Conservation (phyloP, 768 basidiomycete genomes). For the Phylloporus scabripes region DNA sequence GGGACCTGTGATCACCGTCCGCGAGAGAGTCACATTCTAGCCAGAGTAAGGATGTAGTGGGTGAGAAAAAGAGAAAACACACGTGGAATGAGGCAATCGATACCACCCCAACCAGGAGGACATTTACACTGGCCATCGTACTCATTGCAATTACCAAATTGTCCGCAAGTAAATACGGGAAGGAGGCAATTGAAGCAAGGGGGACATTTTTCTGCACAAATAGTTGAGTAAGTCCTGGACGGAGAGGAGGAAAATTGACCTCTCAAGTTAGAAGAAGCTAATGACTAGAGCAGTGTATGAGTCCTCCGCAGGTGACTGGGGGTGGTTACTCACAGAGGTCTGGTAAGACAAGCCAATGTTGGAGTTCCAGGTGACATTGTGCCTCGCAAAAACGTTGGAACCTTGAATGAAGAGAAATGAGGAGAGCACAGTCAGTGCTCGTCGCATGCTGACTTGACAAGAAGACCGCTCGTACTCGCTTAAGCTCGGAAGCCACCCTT, state of each 20-base stretch:
- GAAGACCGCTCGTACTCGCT: background rate
- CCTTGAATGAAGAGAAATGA: slow-evolving; percentile 6
- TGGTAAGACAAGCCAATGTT: slow-evolving; percentile 19
- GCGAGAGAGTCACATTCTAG: slow-evolving; percentile 92
- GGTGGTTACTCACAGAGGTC: slow-evolving; percentile 19
- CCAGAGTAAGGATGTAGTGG: background rate
- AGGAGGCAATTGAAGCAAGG: slow-evolving; percentile 96
- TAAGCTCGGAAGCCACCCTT: background rate
- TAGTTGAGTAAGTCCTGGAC: background rate
- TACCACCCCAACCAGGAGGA: slow-evolving; percentile 95
- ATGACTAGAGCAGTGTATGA: slow-evolving; percentile 16
- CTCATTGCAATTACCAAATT: slow-evolving; percentile 84
- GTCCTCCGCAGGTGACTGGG: slow-evolving; percentile 2
- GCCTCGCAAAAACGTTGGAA: slow-evolving; percentile 1
- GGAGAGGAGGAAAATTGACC: slow-evolving; percentile 5
- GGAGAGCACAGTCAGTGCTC: slow-evolving; percentile 13
- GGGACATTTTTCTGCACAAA: slow-evolving; percentile 53
- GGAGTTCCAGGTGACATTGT: slow-evolving; percentile 16
- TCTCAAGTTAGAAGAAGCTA: slow-evolving; percentile 14
- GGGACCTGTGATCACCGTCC: slow-evolving; percentile 79
- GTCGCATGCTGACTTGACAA: slow-evolving; percentile 22
- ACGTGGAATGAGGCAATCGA: slow-evolving; percentile 93
- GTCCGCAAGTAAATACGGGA: slow-evolving; percentile 87
- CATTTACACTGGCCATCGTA: slow-evolving; percentile 97
- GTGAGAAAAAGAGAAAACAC: slow-evolving; percentile 31